Percentiles rank a stretch among this genome's conserved stretches.
phyloP scores from a whole-genome alignment of 352 stramenopile genomes.

The Pythium scleroteichum region DNA sequence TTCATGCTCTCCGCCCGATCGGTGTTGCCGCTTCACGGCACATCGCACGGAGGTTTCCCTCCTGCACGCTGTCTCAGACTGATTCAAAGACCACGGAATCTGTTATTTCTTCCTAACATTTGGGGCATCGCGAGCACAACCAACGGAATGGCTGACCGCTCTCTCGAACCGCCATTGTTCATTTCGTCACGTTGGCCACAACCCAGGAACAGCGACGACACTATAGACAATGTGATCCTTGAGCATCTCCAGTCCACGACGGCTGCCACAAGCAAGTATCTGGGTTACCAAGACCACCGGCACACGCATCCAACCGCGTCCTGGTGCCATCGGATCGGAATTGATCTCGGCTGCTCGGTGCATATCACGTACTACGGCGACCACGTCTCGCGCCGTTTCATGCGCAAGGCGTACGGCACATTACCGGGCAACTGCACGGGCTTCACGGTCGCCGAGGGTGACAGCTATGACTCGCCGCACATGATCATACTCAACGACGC shows the following conservation, averaged over 20 bases:
- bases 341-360: conserved; percentile 20
- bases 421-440: conserved; percentile 22
- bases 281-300: conserved; percentile 22
- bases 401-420: conserved; percentile 21
- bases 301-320: conserved; percentile 13
- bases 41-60: no score
- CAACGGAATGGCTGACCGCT: no score
- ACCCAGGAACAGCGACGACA: not conserved
- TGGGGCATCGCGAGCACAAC: no score
- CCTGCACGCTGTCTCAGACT: no score
- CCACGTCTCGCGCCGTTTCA: conserved; percentile 11
- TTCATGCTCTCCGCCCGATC: no score
- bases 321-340: conserved; percentile 23
- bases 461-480: conserved; percentile 6
- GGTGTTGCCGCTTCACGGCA: no score
- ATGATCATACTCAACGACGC: conserved; percentile 20
- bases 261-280: conserved; percentile 11
- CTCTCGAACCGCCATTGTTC: no score
- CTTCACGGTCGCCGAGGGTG: conserved; percentile 13
- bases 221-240: conserved; percentile 18
- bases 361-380: conserved; percentile 21
- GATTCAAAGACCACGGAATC: no score
- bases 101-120: no score
- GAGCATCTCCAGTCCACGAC: conserved; percentile 10
- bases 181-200: no score